Evolutionary conservation across 768 basidiomycete genomes (phyloP).

Genomic region (Suillus sp.): DNA sequence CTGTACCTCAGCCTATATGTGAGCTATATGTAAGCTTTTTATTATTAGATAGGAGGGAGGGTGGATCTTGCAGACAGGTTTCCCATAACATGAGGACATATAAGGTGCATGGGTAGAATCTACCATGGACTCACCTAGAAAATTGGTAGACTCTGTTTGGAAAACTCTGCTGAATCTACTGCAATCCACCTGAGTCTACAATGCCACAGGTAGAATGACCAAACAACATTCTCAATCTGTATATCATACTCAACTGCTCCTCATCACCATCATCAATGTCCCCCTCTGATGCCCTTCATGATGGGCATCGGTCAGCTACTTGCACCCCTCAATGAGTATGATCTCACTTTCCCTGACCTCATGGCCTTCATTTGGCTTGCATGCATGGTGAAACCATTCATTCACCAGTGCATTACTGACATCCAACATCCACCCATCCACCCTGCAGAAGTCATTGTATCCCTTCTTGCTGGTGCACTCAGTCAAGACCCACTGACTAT

Average conservation of each 20-base stretch:
- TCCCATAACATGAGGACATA: slow-evolving; percentile 22
- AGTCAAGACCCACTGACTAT: not conserved
- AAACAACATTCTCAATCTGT: not conserved
- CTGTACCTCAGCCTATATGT: too few species aligned
- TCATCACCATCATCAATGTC: not conserved
- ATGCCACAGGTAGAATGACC: not conserved
- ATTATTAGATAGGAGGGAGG: too few species aligned
- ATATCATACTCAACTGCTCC: not conserved
- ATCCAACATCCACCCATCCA: slow-evolving; percentile 5
- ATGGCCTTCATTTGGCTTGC: slow-evolving; percentile 3
- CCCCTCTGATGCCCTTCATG: not conserved
- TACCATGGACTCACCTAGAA: not conserved
- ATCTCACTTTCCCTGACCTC: not conserved
- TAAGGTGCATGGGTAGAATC: not conserved
- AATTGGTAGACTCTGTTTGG: not conserved
- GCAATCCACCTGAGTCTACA: not conserved
- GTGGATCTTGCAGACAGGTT: too few species aligned
- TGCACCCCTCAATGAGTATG: not conserved
- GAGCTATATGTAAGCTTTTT: too few species aligned
- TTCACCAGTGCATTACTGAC: slow-evolving; percentile 7
- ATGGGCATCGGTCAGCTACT: not conserved
- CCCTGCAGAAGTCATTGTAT: slow-evolving; percentile 3
- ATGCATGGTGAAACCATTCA: slow-evolving; percentile 11
- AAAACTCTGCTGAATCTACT: not conserved
- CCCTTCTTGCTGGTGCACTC: slow-evolving; percentile 5